Evolutionary conservation across 306 rosid genomes (phyloP), one percentile per base, ranked within the genome.

Genomic region (Morella rubra): DNA sequence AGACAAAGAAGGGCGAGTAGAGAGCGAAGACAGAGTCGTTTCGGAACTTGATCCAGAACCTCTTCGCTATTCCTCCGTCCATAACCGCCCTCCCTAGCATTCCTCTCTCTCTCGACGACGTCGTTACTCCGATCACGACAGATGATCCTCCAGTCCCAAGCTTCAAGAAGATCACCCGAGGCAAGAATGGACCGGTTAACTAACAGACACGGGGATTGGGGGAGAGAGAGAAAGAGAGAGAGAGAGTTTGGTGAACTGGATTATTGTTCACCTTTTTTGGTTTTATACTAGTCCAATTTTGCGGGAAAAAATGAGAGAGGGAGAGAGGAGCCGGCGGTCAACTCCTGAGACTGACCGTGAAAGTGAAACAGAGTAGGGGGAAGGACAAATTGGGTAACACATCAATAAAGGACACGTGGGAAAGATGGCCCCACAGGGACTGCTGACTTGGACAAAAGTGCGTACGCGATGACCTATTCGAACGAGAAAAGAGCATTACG

Each of bases 41-140:
- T 3, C 78, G 73, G 84, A 83, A 89, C 84, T 89, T 96, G 87
- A 81, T 86, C 98, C 98, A 96, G 73, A 79, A 90, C 52, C 90
- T 89, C 65, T 82, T 78, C 4, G 93, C 98, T 6, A 88, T 87
- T n/a, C 93, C 96, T 12, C 71, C 77, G 80, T 88, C 99, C 73
- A 73, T 75, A 80, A 84, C 85, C 69, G 79, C 86, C 61, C 82
- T 59, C 53, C 53, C 5, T 49, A 49, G 53, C 53, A 49, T 58
- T 37, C 32, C 70, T 18, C 18, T 42, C 49, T 9, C 46, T 10
- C 24, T 40, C 4, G 19, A 65, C 49, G 20, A 16, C 49, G 49
- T 42, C 70, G 70, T 65, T 40, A 40, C 46, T 2, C 22, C 70
- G 70, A 58, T 58, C 64, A 24, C 64, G 27, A 24, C 15, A 12